Conservation (phyloP, 2,329 filamentous ascomycete genomes). For the Parastagonospora avenae region DNA sequence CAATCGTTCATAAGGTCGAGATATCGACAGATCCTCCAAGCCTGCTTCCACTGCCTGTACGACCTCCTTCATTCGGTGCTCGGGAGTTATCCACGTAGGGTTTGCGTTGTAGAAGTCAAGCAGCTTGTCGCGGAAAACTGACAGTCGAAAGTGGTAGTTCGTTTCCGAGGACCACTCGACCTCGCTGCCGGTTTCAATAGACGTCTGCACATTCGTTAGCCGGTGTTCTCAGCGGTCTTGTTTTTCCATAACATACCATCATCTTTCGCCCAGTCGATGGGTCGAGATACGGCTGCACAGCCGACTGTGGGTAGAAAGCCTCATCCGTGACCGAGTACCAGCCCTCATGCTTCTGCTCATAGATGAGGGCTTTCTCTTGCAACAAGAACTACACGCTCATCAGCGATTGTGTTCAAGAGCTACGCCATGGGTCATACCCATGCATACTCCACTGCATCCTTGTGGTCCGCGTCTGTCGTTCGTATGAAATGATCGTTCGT, state of each 20-base stretch:
- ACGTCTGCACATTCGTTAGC: slow-evolving; percentile 54
- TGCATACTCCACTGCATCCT: slow-evolving; percentile 83
- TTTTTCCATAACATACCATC: slow-evolving; percentile 60
- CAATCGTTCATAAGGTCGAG: slow-evolving; percentile 76
- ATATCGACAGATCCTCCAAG: slow-evolving; percentile 87
- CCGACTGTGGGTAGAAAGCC: slow-evolving; percentile 84
- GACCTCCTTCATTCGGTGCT: slow-evolving; percentile 75
- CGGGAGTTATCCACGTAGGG: slow-evolving; percentile 76
- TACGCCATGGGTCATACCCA: slow-evolving; percentile 63
- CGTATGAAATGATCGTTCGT: slow-evolving; percentile 87
- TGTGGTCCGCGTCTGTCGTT: slow-evolving; percentile 83
- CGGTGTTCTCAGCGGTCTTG: not conserved
- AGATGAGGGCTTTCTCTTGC: slow-evolving; percentile 76
- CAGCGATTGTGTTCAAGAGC: slow-evolving; percentile 3
- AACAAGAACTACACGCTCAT: slow-evolving; percentile 63
- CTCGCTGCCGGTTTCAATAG: slow-evolving; percentile 84
- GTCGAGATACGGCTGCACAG: slow-evolving; percentile 75
- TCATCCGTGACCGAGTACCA: slow-evolving; percentile 99
- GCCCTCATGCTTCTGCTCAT: slow-evolving; percentile 83
- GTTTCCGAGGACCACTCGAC: slow-evolving; percentile 93
- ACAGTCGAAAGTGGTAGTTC: slow-evolving; percentile 95
- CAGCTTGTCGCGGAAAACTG: slow-evolving; percentile 77
- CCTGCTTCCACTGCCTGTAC: slow-evolving; percentile 76
- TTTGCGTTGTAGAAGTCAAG: slow-evolving; percentile 80
- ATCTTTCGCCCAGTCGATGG: slow-evolving; percentile 81